phyloP scores from a whole-genome alignment of 805 yeast species.

The Kodamaea kaohsiungensis region DNA sequence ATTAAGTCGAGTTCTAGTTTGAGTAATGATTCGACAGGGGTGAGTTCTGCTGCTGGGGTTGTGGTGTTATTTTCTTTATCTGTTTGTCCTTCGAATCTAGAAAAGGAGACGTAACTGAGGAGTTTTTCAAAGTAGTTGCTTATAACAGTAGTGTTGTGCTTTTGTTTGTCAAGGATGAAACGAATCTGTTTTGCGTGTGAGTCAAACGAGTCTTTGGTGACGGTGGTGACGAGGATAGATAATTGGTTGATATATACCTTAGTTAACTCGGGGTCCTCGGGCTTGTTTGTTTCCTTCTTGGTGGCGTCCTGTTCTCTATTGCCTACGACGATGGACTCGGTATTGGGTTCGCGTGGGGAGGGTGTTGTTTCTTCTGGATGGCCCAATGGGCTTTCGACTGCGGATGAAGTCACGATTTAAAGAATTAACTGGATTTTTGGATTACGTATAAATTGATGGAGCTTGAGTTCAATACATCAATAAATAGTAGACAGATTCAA shows the following conservation, averaged over 20 bases:
- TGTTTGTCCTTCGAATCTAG: conserved; percentile 13
- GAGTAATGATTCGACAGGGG: conserved; percentile 28
- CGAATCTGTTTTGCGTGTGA: conserved; percentile 46
- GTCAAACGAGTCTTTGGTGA: conserved; percentile 41
- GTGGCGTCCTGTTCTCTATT: background rate
- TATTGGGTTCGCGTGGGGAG: conserved; percentile 11
- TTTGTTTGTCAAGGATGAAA: conserved; percentile 39
- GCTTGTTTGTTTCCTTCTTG: conserved; percentile 4
- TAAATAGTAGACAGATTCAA: background rate
- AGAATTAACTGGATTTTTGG: background rate
- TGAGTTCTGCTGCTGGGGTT: conserved; percentile 9
- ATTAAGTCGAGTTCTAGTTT: conserved; percentile 25
- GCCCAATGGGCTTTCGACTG: conserved; percentile 44
- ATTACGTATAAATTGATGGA: background rate
- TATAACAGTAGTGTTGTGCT: conserved; percentile 17
- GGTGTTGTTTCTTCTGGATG: conserved; percentile 16
- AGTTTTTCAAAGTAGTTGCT: conserved; percentile 24
- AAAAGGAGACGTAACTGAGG: conserved; percentile 13
- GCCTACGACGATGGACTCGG: conserved; percentile 5
- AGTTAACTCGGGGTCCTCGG: conserved; percentile 29
- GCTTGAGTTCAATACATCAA: conserved; percentile 2
- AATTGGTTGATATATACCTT: conserved; percentile 53
- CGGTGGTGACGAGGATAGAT: conserved; percentile 48
- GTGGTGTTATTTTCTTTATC: background rate
- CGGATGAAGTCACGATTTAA: conserved; percentile 36